Conservation (phyloP, 805 yeast species). For the Candida tallmaniae region DNA sequence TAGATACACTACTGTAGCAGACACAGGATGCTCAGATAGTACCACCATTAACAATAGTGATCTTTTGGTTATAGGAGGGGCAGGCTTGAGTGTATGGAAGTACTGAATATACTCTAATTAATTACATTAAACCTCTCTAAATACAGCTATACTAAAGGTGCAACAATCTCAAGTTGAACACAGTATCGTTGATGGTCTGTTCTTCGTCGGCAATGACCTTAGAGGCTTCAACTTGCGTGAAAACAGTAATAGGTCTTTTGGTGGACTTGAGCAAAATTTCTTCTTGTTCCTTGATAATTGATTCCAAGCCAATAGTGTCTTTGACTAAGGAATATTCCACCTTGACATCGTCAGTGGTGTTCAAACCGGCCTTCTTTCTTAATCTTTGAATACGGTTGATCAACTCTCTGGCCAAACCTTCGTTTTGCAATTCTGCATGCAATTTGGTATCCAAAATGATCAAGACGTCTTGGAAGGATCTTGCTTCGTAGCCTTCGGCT, state of each 20-base stretch:
- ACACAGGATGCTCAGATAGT: conserved; percentile 71
- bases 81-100: conserved; percentile 64
- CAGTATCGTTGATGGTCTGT: conserved; percentile 69
- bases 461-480: conserved; percentile 86
- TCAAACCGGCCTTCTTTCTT: conserved; percentile 92
- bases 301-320: conserved; percentile 62
- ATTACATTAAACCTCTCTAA: neutral
- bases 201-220: conserved; percentile 81
- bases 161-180: conserved; percentile 73
- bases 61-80: conserved; percentile 64
- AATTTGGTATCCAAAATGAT: conserved; percentile 83
- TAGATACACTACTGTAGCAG: conserved; percentile 79
- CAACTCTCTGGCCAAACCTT: conserved; percentile 94
- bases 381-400: conserved; percentile 96
- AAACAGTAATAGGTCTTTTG: conserved; percentile 54
- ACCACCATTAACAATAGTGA: conserved; percentile 20
- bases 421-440: conserved; percentile 83
- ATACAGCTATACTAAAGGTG: conserved; percentile 40
- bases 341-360: conserved; percentile 89
- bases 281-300: conserved; percentile 58
- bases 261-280: conserved; percentile 74
- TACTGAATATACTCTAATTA: neutral
- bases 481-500: conserved; percentile 72
- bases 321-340: conserved; percentile 72
- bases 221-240: conserved; percentile 37